These are phyloP conservation scores for Rhizopus microsporus DNA, from an alignment of 371 early-diverging fungal species.

Conservation along the genomic window DNA sequence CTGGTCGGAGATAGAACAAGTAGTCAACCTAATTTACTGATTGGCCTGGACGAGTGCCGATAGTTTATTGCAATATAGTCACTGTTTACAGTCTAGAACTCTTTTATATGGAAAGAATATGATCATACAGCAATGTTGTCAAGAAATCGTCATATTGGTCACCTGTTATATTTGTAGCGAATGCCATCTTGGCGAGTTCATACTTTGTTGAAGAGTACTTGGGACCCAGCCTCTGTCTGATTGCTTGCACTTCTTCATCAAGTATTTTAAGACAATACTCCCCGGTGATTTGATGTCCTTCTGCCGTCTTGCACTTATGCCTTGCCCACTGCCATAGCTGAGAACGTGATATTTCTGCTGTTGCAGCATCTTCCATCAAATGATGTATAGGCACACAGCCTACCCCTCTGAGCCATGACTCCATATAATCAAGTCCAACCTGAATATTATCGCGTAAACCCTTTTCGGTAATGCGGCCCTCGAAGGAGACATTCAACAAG, in stretches of 20 bases:
- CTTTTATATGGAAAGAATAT: slow-evolving; percentile 43
- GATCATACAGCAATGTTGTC: slow-evolving; percentile 82
- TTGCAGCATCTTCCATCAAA: slow-evolving; percentile 64
- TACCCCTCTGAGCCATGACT: slow-evolving; percentile 93
- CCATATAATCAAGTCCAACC: slow-evolving; percentile 92
- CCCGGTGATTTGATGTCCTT: slow-evolving; percentile 79
- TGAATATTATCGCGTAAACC: slow-evolving; percentile 92
- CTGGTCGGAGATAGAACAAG: too few species aligned
- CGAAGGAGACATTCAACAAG: slow-evolving; percentile 79
- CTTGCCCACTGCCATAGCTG: slow-evolving; percentile 98
- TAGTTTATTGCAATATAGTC: too few species aligned
- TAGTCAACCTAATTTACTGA: too few species aligned
- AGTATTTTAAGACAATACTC: slow-evolving; percentile 72
- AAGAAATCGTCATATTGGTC: slow-evolving; percentile 87
- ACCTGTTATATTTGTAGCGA: slow-evolving; percentile 81
- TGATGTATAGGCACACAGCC: slow-evolving; percentile 94
- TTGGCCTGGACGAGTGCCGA: too few species aligned
- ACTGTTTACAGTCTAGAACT: too few species aligned
- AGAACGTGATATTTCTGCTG: slow-evolving; percentile 96
- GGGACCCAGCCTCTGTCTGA: slow-evolving; percentile 65
- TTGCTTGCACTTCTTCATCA: slow-evolving; percentile 80
- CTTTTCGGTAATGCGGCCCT: slow-evolving; percentile 82
- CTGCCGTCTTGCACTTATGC: slow-evolving; percentile 80
- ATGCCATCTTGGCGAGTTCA: slow-evolving; percentile 73
- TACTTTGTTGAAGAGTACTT: slow-evolving; percentile 69